phyloP scores from a whole-genome alignment of 1,284 basidiomycete species.

The Sanghuangporus sanghuang region DNA sequence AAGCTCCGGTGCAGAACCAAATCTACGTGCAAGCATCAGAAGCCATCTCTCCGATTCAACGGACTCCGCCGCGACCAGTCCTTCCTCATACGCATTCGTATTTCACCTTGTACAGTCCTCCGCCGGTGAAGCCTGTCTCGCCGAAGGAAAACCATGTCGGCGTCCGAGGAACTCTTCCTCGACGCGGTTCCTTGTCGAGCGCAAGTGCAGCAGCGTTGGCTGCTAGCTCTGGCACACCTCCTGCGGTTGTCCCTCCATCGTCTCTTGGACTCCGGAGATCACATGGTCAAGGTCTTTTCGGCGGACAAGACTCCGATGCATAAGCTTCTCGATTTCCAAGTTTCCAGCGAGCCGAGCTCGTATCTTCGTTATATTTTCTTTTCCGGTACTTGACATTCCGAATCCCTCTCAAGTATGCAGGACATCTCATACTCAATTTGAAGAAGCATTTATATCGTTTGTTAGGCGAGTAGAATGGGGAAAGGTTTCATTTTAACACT shows the following conservation, averaged over 20 bases:
- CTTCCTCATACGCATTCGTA: slow-evolving; percentile 14
- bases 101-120: not conserved
- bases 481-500: not conserved
- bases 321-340: not conserved
- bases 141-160: slow-evolving; percentile 11
- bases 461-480: not conserved
- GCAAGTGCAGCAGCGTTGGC: slow-evolving; percentile 12
- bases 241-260: slow-evolving; percentile 1
- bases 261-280: not conserved
- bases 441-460: not conserved
- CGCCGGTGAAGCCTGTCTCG: slow-evolving; percentile 3
- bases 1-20: not conserved
- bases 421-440: no score
- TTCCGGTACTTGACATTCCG: not conserved
- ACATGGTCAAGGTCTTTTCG: not conserved
- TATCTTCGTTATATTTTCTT: not conserved
- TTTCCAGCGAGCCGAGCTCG: not conserved
- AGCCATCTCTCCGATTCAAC: slow-evolving; percentile 6
- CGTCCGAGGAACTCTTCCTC: slow-evolving; percentile 3
- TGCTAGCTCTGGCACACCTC: not conserved
- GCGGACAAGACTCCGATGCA: not conserved
- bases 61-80: slow-evolving; percentile 10
- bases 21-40: not conserved
- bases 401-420: no score
- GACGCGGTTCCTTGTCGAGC: slow-evolving; percentile 15